phyloP scores from a whole-genome alignment of 78 protist species.

The Planoprotostelium fungivorum region DNA sequence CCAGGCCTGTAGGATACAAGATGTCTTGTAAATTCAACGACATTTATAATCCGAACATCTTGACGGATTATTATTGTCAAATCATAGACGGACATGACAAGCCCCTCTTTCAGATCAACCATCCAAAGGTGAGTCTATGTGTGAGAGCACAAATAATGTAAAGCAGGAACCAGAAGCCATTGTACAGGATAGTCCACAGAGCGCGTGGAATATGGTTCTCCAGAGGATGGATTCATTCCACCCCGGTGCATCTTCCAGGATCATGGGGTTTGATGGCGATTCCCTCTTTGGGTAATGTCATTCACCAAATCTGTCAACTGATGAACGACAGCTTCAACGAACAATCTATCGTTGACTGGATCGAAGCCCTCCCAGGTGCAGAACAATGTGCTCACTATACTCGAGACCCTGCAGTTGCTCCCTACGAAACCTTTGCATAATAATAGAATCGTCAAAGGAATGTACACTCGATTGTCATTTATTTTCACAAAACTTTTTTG shows the following conservation, averaged over 20 bases:
- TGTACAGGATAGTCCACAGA: not conserved
- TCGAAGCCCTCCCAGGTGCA: not conserved
- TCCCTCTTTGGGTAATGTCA: not conserved
- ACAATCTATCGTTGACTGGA: not conserved
- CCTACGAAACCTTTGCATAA: no score
- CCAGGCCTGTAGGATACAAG: not conserved
- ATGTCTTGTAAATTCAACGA: not conserved
- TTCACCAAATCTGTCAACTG: not conserved
- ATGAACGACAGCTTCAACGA: not conserved
- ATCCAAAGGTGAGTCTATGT: not conserved
- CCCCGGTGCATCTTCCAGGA: not conserved
- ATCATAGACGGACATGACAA: not conserved
- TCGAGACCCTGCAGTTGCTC: not conserved
- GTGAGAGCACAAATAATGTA: not conserved
- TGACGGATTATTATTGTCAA: not conserved
- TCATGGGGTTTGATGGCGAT: not conserved
- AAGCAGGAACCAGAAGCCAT: not conserved
- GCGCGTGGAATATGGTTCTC: not conserved
- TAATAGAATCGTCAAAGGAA: no score
- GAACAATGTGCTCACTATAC: not conserved
- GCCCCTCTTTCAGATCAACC: not conserved
- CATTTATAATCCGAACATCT: not conserved
- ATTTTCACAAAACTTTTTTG: no score
- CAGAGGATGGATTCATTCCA: not conserved
- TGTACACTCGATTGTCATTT: no score